Base-by-base conservation (phyloP, 257 asterid species). In the Penstemon davidsonii region DNA sequence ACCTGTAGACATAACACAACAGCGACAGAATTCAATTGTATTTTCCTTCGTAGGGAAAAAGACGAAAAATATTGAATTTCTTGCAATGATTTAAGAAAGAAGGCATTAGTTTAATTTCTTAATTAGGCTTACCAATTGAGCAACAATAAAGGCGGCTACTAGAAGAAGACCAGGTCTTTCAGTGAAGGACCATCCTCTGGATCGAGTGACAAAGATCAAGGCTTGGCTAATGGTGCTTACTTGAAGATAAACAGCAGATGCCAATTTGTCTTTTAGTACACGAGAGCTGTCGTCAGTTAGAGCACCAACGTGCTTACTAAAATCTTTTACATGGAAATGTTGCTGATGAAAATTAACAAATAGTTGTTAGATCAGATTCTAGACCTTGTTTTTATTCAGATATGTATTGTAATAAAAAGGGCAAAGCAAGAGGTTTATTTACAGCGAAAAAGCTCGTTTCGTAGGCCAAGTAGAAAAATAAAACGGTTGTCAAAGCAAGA, bases 211-310 rank as follows among this genome's bases (percentile, higher is more conserved):
- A 8, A 84, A 84, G 18, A 84, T 80, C 13, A 84, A 75, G 54
- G 86, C 86, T 54, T 84, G 86, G 68, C 89, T 81, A 64, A 83
- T 87, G 39, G 86, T 83, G 82, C 95, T 87, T 13, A 85, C 91
- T 87, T 85, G 95, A 55, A 87, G 91, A 71, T 87, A 85, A 13
- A 88, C 77, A 8, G 92, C 92, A 56, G 92, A 85, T 12, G 92
- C 66, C 43, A 87, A 56, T 56, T 70, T 76, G 13, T 74, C 84
- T 67, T 79, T 75, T 40, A 82, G 64, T 36, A 60, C 78, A 61
- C 79, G 75, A 0, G 74, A 40, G 47, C 78, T 51, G 43, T 56
- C 70, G 18, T 71, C 73, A 0, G 66, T 52, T 61, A 83, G 73
- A 71, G 56, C 46, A 18, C 77, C 64, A 0, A 79, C 19, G 76